Evolutionary conservation across 176 grass and related monocot genomes (phyloP), one percentile per base, ranked within the genome.

Genomic region (Tillandsia fasciculata): DNA sequence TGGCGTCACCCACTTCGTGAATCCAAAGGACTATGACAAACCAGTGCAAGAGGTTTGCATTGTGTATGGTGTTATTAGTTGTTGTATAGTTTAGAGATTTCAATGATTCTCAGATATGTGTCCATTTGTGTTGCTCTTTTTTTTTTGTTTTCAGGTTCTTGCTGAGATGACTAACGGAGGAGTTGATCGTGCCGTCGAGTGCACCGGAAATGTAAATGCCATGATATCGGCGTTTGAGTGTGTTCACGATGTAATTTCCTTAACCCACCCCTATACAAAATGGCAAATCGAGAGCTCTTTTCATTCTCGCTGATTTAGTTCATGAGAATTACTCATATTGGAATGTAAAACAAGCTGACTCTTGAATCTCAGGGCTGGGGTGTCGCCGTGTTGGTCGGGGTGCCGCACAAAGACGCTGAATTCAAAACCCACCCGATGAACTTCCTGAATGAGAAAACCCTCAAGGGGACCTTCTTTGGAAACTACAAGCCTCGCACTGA

Each of bases 401-500:
- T 96, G 61, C 91, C 91, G 0, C 82, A 91, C 74, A 91, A 88
- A 76, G 91, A 91, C 10, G 85, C 85, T 0, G 91, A 76, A 13
- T 91, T 96, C 87, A 96, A 91, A 83, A 96, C 91, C 2, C 80
- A 86, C 24, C 91, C 91, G 0, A 77, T 91, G 78, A 90, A 96
- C 50, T 88, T 96, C 48, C 80, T 96, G 54, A 91, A 81, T 1
- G 91, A 96, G 70, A 96, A 83, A 76, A 96, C 91, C 9, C 85
- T 96, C 8, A 96, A 96, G 83, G 91, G 91, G 17, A 96, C 91
- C 47, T 96, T 96, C 87, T 96, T 87, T 1, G 91, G 91, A n/a
- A 83, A 96, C 83, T 96, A 67, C 83, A 96, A 96, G 9, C 91
- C 91, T 0, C 80, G 87, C 50, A 83, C 91, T 0, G 91, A 96